Conservation (phyloP, 495 filamentous ascomycete genomes). For the Lineolata rhizophorae region DNA sequence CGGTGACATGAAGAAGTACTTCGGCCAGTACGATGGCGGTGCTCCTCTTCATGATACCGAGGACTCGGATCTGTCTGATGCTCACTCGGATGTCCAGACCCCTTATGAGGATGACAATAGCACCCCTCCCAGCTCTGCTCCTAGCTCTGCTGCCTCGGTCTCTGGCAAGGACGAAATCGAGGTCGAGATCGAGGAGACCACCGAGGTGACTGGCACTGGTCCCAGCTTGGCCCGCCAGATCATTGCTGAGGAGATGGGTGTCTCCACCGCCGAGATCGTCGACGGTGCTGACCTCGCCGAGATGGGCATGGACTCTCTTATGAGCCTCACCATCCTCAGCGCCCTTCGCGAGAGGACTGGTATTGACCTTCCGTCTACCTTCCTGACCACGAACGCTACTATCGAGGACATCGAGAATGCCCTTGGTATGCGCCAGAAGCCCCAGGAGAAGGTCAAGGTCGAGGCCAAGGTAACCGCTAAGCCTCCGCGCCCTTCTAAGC, state of each 20-base stretch:
- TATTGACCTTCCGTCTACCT: slow-evolving; percentile 21
- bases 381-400: slow-evolving; percentile 19
- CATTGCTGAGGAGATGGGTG: slow-evolving; percentile 23
- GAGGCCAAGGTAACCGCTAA: slow-evolving; percentile 4
- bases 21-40: slow-evolving; percentile 19
- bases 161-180: slow-evolving; percentile 14
- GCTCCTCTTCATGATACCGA: slow-evolving; percentile 12
- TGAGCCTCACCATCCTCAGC: slow-evolving; percentile 24
- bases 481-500: slow-evolving; percentile 2
- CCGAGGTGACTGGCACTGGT: slow-evolving; percentile 9
- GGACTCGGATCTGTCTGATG: slow-evolving; percentile 16
- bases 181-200: slow-evolving; percentile 5
- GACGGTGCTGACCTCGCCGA: slow-evolving; percentile 20
- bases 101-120: slow-evolving; percentile 14
- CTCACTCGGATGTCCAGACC: slow-evolving; percentile 14
- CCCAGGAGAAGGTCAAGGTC: slow-evolving; percentile 7
- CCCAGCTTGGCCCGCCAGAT: slow-evolving; percentile 19
- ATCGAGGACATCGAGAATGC: slow-evolving; percentile 25
- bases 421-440: slow-evolving; percentile 21
- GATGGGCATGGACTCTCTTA: slow-evolving; percentile 24
- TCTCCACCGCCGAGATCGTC: slow-evolving; percentile 21
- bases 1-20: slow-evolving; percentile 24
- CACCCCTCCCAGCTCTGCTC: slow-evolving; percentile 20
- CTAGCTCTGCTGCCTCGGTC: slow-evolving; percentile 14
- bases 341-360: slow-evolving; percentile 21